Percentiles rank a stretch among this genome's conserved stretches.
phyloP scores from a whole-genome alignment of 768 basidiomycete genomes.

The Mycena pura region DNA sequence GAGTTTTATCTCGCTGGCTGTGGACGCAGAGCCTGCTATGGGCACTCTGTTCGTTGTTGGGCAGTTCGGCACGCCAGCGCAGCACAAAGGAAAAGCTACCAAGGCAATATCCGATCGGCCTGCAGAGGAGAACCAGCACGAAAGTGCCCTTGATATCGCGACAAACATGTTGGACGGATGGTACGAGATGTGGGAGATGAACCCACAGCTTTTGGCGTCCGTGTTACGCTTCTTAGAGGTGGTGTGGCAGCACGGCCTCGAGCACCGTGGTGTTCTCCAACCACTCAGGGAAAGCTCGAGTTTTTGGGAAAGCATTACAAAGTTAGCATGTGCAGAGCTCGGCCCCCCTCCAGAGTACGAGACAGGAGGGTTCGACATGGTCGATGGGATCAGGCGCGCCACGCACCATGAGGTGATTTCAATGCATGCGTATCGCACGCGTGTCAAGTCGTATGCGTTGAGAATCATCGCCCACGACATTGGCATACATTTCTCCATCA shows the following conservation, averaged over 20 bases:
- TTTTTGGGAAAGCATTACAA: slow-evolving; percentile 77
- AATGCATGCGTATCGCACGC: slow-evolving; percentile 69
- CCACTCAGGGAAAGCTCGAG: slow-evolving; percentile 58
- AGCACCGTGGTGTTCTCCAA: slow-evolving; percentile 69
- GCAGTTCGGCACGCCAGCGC: slow-evolving; percentile 59
- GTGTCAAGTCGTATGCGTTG: slow-evolving; percentile 77
- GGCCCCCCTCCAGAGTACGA: slow-evolving; percentile 77
- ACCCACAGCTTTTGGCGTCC: slow-evolving; percentile 77
- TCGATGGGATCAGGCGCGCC: slow-evolving; percentile 60
- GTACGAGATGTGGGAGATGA: slow-evolving; percentile 78
- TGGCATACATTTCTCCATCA: slow-evolving; percentile 58
- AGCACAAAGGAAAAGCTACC: slow-evolving; percentile 47
- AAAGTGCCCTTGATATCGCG: slow-evolving; percentile 74
- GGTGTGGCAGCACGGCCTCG: slow-evolving; percentile 81
- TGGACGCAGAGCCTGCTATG: slow-evolving; percentile 88
- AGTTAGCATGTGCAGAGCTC: slow-evolving; percentile 70
- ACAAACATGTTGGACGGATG: slow-evolving; percentile 69
- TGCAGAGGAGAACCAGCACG: slow-evolving; percentile 42
- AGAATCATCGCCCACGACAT: slow-evolving; percentile 80
- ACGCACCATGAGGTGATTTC: slow-evolving; percentile 67
- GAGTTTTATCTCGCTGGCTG: slow-evolving; percentile 81
- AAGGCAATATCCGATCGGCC: slow-evolving; percentile 46
- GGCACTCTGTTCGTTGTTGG: slow-evolving; percentile 81
- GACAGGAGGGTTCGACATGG: slow-evolving; percentile 51
- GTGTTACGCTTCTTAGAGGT: slow-evolving; percentile 78